Conservation (phyloP, 257 asterid species). For the Knoxia roxburghii region DNA sequence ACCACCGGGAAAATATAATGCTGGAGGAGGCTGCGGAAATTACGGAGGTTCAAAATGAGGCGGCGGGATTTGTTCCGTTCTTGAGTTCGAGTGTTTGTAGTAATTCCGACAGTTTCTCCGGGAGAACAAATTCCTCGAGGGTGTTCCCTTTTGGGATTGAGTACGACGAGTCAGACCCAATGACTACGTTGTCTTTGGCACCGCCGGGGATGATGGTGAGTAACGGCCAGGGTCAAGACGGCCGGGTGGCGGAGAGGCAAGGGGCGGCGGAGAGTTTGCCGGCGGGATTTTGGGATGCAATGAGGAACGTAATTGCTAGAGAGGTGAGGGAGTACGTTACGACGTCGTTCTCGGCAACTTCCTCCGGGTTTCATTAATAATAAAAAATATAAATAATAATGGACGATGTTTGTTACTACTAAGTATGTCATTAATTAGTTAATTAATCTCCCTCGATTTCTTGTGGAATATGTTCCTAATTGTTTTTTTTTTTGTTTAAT, state of each 20-base stretch:
- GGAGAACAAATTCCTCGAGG: neutral
- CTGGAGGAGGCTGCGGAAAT: neutral
- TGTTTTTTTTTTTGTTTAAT: neutral
- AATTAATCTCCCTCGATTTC: neutral
- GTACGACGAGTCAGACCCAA: slow-evolving; percentile 47
- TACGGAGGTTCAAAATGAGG: slow-evolving; percentile 10
- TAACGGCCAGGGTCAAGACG: neutral
- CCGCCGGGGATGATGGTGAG: slow-evolving; percentile 56
- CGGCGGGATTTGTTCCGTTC: slow-evolving; percentile 15
- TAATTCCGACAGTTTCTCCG: neutral
- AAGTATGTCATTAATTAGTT: neutral
- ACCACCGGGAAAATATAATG: slow-evolving; percentile 7
- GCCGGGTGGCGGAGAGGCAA: slow-evolving; percentile 22
- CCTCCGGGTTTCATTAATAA: slow-evolving; percentile 45
- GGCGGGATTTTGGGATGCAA: slow-evolving; percentile 66
- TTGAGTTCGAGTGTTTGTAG: neutral
- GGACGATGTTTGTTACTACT: no score
- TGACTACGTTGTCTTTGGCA: slow-evolving; percentile 63
- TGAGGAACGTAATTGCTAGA: slow-evolving; percentile 65
- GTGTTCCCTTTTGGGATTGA: slow-evolving; percentile 18
- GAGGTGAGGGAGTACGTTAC: slow-evolving; percentile 72
- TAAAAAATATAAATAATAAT: no score
- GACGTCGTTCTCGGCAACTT: slow-evolving; percentile 51
- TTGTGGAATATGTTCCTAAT: neutral
- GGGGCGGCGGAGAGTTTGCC: slow-evolving; percentile 29